Conservation (phyloP, 345 rosid genomes). For the Populus tremula region DNA sequence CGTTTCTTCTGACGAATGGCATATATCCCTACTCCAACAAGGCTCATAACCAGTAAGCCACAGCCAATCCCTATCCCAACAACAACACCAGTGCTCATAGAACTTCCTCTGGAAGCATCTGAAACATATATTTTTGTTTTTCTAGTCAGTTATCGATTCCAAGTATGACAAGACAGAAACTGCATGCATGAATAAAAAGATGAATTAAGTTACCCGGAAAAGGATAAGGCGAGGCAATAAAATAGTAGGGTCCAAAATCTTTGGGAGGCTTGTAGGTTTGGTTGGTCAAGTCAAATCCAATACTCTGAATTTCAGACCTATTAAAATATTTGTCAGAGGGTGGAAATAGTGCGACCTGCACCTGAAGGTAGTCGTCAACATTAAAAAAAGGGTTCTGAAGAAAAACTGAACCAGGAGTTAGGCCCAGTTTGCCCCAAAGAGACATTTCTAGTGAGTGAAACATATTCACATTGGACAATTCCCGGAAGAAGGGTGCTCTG, state of each 20-base stretch:
- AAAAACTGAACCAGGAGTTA: conserved; percentile 78
- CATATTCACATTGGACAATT: conserved; percentile 47
- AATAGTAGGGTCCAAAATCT: conserved; percentile 81
- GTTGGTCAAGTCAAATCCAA: conserved; percentile 79
- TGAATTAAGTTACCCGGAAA: conserved; percentile 59
- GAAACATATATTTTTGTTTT: conserved; percentile 22
- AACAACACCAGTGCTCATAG: conserved; percentile 43
- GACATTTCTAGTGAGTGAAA: conserved; percentile 80
- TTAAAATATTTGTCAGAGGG: conserved; percentile 54
- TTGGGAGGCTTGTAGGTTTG: conserved; percentile 87
- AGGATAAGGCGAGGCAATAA: conserved; percentile 76
- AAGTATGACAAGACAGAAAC: neutral
- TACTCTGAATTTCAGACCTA: conserved; percentile 55
- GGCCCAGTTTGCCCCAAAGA: conserved; percentile 66
- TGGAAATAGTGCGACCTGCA: conserved; percentile 78
- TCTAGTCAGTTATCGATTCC: conserved; percentile 3
- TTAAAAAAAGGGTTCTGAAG: conserved; percentile 84
- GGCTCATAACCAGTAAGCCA: conserved; percentile 52
- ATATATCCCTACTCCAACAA: conserved; percentile 60
- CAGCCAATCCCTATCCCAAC: conserved; percentile 53
- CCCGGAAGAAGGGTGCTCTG: conserved; percentile 76
- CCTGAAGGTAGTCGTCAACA: conserved; percentile 81
- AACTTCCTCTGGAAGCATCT: conserved; percentile 44
- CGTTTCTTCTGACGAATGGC: conserved; percentile 91
- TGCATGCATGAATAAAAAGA: neutral